A percentile compares a stretch with the other conserved stretches of the same genome.
These are phyloP conservation scores for Bipolaris cookei DNA, from an alignment of 2,329 filamentous ascomycete genomes.

Conservation along the genomic window DNA sequence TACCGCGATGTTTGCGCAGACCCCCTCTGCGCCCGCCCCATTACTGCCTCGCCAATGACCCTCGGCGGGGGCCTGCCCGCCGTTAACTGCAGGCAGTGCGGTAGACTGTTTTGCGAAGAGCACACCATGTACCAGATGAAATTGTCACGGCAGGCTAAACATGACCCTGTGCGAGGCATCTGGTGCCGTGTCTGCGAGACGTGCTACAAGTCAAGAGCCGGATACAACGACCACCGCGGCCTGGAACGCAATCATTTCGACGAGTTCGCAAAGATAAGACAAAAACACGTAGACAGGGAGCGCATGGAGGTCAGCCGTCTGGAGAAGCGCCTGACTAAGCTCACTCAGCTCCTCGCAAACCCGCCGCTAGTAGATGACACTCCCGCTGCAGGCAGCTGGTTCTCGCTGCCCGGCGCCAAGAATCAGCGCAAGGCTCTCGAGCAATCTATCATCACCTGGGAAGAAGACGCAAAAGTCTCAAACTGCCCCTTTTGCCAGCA, in stretches of 20 bases:
- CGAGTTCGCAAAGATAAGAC: slow-evolving; percentile 73
- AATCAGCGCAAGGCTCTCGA: slow-evolving; percentile 81
- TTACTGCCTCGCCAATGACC: slow-evolving; percentile 59
- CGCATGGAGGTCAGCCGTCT: slow-evolving; percentile 86
- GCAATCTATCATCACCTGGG: slow-evolving; percentile 92
- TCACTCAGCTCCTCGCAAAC: slow-evolving; percentile 82
- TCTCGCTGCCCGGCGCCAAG: slow-evolving; percentile 65
- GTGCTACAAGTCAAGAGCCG: slow-evolving; percentile 96
- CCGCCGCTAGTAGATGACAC: slow-evolving; percentile 69
- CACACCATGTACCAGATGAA: slow-evolving; percentile 99
- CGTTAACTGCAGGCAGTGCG: slow-evolving; percentile 93
- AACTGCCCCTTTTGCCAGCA: slow-evolving; percentile 95
- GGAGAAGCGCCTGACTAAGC: slow-evolving; percentile 88
- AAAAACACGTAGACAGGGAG: slow-evolving; percentile 80
- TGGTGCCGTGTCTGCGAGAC: slow-evolving; percentile 98
- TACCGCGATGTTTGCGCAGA: slow-evolving; percentile 84
- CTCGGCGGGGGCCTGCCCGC: slow-evolving; percentile 80
- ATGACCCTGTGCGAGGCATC: slow-evolving; percentile 86
- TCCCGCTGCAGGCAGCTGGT: slow-evolving; percentile 57
- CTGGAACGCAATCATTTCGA: slow-evolving; percentile 72
- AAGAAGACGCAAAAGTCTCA: slow-evolving; percentile 81
- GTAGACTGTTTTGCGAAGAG: slow-evolving; percentile 91
- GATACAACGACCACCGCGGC: slow-evolving; percentile 88
- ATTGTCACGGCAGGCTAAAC: slow-evolving; percentile 82
- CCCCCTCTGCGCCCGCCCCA: slow-evolving; percentile 70